Base-by-base conservation (phyloP, 2,329 filamentous ascomycete genomes). In the Endocalyx cinctus region DNA sequence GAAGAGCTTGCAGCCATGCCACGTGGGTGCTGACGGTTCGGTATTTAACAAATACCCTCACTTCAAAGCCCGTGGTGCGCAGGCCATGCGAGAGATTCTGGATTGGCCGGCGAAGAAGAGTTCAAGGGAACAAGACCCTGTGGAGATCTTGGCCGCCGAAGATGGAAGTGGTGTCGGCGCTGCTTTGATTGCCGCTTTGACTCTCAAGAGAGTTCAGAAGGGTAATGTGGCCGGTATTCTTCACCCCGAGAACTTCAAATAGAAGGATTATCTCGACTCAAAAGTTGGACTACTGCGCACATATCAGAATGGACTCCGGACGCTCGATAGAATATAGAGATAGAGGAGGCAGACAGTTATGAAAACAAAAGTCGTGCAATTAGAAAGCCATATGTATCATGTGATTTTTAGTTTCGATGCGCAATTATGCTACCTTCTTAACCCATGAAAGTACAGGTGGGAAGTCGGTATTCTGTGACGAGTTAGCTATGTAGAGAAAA, bases 1-100 rank as follows among this genome's bases (percentile, higher is more conserved):
- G 81, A 97, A 96, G 77, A 76, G 78, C 48, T 90, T 89, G 63
- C 67, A 84, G 55, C 74, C 77, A 23, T 94, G 87, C 69, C 92
- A 97, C 62, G 92, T 98, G 26, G 92, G 92, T 51, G 92, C 92
- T 32, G 92, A 98, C 57, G 92, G 92, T 23, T 94, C 87, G 13
- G 90, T 98, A 34, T 98, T 98, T 71, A 96, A 95, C 74, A 97
- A 97, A 63, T 98, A 98, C 67, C 92, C 92, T 10, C 85, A 95
- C 66, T 98, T 98, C 77, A 96, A 96, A 73, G 78, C 81, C 37
- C 84, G 92, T 34, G 89, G 90, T 35, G 90, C 92, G 11, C 74
- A 82, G 59, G 92, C 92, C 17, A 76, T 98, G 33, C 81, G 87
- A 35, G 92, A 98, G 70, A 96, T 98, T 46, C 78, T 98, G 23